Base-by-base conservation (phyloP, 75 land plant genomes). In the Cupressus sempervirens region DNA sequence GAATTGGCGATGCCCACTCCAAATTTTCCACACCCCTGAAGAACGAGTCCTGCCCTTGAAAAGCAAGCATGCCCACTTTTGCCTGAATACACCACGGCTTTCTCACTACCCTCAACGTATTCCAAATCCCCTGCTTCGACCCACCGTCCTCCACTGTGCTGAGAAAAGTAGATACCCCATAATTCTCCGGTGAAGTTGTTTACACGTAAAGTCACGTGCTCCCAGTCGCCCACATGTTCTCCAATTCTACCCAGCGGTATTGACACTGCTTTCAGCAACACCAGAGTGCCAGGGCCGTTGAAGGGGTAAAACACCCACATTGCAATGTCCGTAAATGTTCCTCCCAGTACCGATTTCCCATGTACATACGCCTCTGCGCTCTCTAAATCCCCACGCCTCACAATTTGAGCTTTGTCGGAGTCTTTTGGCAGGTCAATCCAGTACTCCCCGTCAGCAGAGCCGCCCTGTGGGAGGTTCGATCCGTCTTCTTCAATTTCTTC, bases 1-100 rank as follows among this genome's bases (percentile, higher is more conserved):
- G 87, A 89, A 68, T 89, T 89, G 36, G 85, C 53, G 11, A 89
- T 58, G 26, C 90, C 90, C n/a, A 89, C 76, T 30, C 90, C 89
- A 84, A 81, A 83, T 54, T 86, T 86, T 9, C 89, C 86, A 45
- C 87, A 82, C 11, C 88, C 89, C 74, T 88, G 89, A 7, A 88
- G 88, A 48, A 86, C 77, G 29, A 40, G 83, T 53, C 89, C 89
- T 45, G 83, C 80, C 82, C 82, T 84, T 5, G 88, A 36, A 83
- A 86, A 88, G 58, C 40, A 50, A 18, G 89, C 88, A 77, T 88
- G 89, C 4, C 89, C 89, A 54, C 75, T 46, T 45, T 81, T 87
- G 58, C 88, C 68, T 18, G 82, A 82, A 48, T 88, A 88, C 12
- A 84, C 86, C 34, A 80, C 18, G n/a, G 88, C 41, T 48, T 48